These are phyloP conservation scores for Sporothrix sp. DNA, from an alignment of 2,329 filamentous ascomycete species.

Conservation along the genomic window DNA sequence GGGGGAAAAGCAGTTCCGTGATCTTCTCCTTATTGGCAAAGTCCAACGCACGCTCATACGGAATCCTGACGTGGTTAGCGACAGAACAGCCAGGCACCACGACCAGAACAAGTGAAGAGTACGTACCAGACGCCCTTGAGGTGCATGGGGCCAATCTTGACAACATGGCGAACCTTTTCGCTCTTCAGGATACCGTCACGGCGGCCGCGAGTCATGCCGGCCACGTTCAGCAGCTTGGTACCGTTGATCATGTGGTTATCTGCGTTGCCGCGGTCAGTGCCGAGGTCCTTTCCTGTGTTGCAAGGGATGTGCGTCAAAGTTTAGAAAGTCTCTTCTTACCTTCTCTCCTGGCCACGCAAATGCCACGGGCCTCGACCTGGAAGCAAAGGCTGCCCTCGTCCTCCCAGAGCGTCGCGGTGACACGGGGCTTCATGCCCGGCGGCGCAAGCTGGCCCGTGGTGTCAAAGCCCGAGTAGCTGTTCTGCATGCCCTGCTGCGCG, in stretches of 20 bases:
- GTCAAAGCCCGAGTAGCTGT: slow-evolving; percentile 55
- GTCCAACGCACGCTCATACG: slow-evolving; percentile 92
- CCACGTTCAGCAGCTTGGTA: slow-evolving; percentile 92
- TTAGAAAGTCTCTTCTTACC: slow-evolving; percentile 48
- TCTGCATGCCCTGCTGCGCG: slow-evolving; percentile 36
- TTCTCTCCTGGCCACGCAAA: slow-evolving; percentile 90
- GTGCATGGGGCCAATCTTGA: slow-evolving; percentile 99
- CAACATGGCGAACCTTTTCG: slow-evolving; percentile 91
- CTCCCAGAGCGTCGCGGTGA: slow-evolving; percentile 96
- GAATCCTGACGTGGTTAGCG: slow-evolving; percentile 57
- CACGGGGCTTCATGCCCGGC: slow-evolving; percentile 88
- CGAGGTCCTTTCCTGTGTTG: no score
- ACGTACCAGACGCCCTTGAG: slow-evolving; percentile 92
- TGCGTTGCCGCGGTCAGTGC: no score
- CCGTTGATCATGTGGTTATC: slow-evolving; percentile 99
- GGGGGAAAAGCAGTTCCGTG: slow-evolving; percentile 83
- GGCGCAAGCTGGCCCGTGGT: slow-evolving; percentile 88
- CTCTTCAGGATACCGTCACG: slow-evolving; percentile 96
- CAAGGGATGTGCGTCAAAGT: no score
- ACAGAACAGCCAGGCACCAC: slow-evolving; percentile 15
- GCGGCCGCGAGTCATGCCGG: slow-evolving; percentile 92
- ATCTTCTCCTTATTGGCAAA: slow-evolving; percentile 99
- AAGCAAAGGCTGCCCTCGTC: slow-evolving; percentile 97
- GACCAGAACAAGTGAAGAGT: background rate
- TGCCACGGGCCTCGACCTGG: slow-evolving; percentile 90